Conservation (phyloP, 768 basidiomycete genomes). For the Floccularia luteovirens region DNA sequence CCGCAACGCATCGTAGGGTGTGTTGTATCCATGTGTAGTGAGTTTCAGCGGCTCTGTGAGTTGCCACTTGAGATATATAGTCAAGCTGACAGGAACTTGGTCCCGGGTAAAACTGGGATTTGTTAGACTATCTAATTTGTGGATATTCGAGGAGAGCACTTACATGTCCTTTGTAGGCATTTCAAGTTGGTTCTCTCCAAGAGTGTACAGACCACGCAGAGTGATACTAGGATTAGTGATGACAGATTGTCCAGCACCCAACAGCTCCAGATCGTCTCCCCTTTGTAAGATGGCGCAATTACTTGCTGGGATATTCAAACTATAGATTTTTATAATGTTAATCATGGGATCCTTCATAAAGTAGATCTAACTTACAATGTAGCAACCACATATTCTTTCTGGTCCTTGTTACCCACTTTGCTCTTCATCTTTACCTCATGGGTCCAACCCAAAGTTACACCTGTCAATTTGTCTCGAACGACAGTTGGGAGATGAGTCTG, state of each 20-base stretch:
- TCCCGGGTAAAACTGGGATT: conserved; percentile 67
- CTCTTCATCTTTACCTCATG: conserved; percentile 79
- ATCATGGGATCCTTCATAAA: neutral
- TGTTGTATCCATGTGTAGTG: conserved; percentile 78
- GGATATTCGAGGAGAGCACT: conserved; percentile 13
- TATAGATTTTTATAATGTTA: conserved; percentile 16
- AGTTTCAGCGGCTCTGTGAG: conserved; percentile 49
- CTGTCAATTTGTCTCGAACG: conserved; percentile 58
- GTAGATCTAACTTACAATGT: conserved; percentile 46
- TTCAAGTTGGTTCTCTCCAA: conserved; percentile 79
- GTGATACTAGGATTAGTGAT: conserved; percentile 83
- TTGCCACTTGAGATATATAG: conserved; percentile 79
- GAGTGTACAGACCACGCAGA: conserved; percentile 69
- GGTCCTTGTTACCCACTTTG: conserved; percentile 28
- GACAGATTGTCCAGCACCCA: conserved; percentile 78
- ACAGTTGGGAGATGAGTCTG: conserved; percentile 66
- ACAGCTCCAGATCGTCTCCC: conserved; percentile 71
- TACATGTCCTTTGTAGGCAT: conserved; percentile 87
- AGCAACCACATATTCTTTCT: conserved; percentile 70
- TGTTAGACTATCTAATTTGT: neutral
- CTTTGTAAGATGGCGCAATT: conserved; percentile 83
- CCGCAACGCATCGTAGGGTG: conserved; percentile 69
- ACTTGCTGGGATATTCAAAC: conserved; percentile 77
- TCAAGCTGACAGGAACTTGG: conserved; percentile 80
- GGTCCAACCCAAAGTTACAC: conserved; percentile 56